A percentile compares a stretch with the other conserved stretches of the same genome.
Conservation (phyloP, 495 filamentous ascomycete species). For the Bacidia rubella region DNA sequence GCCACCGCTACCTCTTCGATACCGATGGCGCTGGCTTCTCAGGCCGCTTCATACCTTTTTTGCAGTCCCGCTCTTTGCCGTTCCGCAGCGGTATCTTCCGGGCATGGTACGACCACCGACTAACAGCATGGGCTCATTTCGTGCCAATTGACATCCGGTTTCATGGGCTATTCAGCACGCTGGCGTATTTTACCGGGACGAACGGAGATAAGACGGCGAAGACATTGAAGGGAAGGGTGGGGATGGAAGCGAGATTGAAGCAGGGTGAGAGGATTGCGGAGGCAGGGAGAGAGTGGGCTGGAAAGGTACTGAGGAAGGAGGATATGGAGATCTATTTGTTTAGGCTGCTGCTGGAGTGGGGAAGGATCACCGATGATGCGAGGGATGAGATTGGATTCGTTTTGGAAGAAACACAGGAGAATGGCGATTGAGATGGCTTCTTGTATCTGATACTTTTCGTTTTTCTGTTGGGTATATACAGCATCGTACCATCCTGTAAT, state of each 20-base stretch:
- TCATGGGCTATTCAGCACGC: slow-evolving; percentile 48
- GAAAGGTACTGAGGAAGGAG: slow-evolving; percentile 52
- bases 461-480: background rate
- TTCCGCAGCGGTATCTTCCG: slow-evolving; percentile 52
- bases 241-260: slow-evolving; percentile 21
- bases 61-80: slow-evolving; percentile 47
- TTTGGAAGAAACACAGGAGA: background rate
- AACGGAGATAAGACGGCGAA: slow-evolving; percentile 17
- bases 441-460: too few relatives aligned
- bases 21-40: slow-evolving; percentile 54
- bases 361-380: slow-evolving; percentile 45
- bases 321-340: slow-evolving; percentile 81
- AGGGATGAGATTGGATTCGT: slow-evolving; percentile 45
- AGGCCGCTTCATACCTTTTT: slow-evolving; percentile 48
- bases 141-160: slow-evolving; percentile 59
- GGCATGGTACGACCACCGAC: slow-evolving; percentile 60
- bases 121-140: slow-evolving; percentile 66
- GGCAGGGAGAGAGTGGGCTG: slow-evolving; percentile 50
- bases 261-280: slow-evolving; percentile 50
- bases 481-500: too few relatives aligned
- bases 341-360: slow-evolving; percentile 65
- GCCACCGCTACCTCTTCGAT: slow-evolving; percentile 55
- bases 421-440: background rate
- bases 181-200: slow-evolving; percentile 48
- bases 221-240: slow-evolving; percentile 24